Conservation (phyloP, 768 basidiomycete genomes). For the Termitomyces titanicus region DNA sequence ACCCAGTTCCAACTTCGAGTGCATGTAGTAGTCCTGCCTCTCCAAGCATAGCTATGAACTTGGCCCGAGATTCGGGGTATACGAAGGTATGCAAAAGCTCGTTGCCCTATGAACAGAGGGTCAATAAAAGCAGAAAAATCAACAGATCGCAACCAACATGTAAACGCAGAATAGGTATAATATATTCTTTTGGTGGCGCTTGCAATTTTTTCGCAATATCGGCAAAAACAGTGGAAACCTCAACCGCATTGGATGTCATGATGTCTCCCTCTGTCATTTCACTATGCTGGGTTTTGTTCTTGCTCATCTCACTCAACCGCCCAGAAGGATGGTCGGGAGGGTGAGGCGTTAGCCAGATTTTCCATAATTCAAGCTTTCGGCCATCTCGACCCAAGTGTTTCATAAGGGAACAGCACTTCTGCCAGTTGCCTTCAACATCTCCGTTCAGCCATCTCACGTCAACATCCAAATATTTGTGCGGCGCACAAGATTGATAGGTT, state of each 20-base stretch:
- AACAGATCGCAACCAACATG: conserved; percentile 45
- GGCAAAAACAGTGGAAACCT: conserved; percentile 20
- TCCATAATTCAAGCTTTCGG: conserved; percentile 74
- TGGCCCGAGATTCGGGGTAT: conserved; percentile 73
- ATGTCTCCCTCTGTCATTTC: conserved; percentile 42
- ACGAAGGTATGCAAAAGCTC: conserved; percentile 57
- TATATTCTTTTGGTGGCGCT: conserved; percentile 33
- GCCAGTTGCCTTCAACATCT: conserved; percentile 54
- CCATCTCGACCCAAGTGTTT: conserved; percentile 59
- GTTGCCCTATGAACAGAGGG: conserved; percentile 38
- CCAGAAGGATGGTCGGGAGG: background rate
- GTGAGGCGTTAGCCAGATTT: conserved; percentile 48
- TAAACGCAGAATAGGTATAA: conserved; percentile 48
- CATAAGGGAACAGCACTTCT: conserved; percentile 50
- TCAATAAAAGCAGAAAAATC: background rate
- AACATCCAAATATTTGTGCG: conserved; percentile 8
- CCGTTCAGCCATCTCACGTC: conserved; percentile 54
- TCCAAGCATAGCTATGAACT: conserved; percentile 54
- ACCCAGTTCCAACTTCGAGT: conserved; percentile 27
- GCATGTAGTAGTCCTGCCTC: conserved; percentile 40
- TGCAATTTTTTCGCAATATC: conserved; percentile 16
- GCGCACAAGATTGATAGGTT: conserved; percentile 8
- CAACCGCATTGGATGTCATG: conserved; percentile 33
- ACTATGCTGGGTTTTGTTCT: conserved; percentile 21
- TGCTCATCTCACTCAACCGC: background rate